Evolutionary conservation across 1,284 basidiomycete species (phyloP).

Genomic region (Ganoderma boninense): DNA sequence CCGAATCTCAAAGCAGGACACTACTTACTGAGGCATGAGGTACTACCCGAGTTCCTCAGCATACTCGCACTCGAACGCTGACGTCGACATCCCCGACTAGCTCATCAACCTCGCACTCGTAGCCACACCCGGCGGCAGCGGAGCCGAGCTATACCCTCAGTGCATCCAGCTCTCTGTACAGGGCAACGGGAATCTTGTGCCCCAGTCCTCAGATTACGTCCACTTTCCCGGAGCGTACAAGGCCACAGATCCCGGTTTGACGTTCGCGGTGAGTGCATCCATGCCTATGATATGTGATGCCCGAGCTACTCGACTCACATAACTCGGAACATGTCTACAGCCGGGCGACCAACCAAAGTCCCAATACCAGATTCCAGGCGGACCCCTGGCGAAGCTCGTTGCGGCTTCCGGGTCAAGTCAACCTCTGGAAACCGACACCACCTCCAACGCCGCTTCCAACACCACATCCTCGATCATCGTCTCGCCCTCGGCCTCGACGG

Average conservation of each 20-base stretch:
- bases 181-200: neutral
- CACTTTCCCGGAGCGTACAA: slow-evolving; percentile 4
- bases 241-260: neutral
- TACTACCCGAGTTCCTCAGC: neutral
- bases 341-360: neutral
- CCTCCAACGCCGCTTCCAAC: neutral
- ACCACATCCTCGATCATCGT: neutral
- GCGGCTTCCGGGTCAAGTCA: neutral
- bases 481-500: neutral
- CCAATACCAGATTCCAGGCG: neutral
- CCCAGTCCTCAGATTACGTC: neutral
- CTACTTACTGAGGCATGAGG: slow-evolving; percentile 2
- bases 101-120: slow-evolving; percentile 2
- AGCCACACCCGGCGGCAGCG: neutral
- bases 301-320: neutral
- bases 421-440: neutral
- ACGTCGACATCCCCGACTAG: neutral
- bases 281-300: neutral
- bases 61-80: neutral
- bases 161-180: neutral
- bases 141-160: slow-evolving; percentile 1
- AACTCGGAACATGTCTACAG: neutral
- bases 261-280: neutral
- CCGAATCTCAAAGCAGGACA: neutral
- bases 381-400: neutral